These are phyloP conservation scores for Pichia cephalocereana DNA, from an alignment of 805 yeast species.

Conservation along the genomic window DNA sequence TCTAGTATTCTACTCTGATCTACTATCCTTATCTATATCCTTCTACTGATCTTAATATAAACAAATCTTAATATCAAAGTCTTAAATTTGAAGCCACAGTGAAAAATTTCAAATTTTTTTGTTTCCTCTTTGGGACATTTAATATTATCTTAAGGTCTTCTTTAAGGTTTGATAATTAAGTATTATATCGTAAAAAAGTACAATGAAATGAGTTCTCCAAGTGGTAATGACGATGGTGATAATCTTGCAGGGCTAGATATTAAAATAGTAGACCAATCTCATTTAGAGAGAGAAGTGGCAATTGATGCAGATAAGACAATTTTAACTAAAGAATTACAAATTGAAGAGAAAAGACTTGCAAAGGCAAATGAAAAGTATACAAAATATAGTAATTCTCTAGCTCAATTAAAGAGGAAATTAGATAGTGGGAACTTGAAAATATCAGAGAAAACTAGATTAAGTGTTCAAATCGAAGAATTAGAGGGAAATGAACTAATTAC, in stretches of 20 bases:
- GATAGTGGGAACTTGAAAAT: constrained; percentile 49
- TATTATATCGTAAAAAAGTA: too few relatives aligned
- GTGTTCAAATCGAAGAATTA: constrained; percentile 45
- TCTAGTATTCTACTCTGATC: not conserved
- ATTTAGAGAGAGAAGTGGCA: constrained; percentile 67
- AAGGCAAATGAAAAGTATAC: constrained; percentile 46
- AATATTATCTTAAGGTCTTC: too few relatives aligned
- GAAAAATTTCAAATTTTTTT: too few relatives aligned
- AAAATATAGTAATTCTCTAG: constrained; percentile 35
- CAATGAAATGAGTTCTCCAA: not conserved
- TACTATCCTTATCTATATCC: too few relatives aligned
- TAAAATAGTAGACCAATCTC: constrained; percentile 65
- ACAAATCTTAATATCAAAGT: too few relatives aligned
- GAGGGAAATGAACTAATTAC: constrained; percentile 43
- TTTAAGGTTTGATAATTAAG: too few relatives aligned
- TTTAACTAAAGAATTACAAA: constrained; percentile 52
- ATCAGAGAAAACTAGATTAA: constrained; percentile 47
- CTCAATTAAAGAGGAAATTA: constrained; percentile 39
- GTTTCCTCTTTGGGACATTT: too few relatives aligned
- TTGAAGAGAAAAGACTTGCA: constrained; percentile 67
- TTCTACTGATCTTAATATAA: too few relatives aligned
- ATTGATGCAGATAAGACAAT: constrained; percentile 57
- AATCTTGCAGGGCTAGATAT: constrained; percentile 37
- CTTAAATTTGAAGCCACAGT: too few relatives aligned
- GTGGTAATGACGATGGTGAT: not conserved